phyloP scores from a whole-genome alignment of 352 stramenopile genomes.

The Stephanocyclus meneghinianus region DNA sequence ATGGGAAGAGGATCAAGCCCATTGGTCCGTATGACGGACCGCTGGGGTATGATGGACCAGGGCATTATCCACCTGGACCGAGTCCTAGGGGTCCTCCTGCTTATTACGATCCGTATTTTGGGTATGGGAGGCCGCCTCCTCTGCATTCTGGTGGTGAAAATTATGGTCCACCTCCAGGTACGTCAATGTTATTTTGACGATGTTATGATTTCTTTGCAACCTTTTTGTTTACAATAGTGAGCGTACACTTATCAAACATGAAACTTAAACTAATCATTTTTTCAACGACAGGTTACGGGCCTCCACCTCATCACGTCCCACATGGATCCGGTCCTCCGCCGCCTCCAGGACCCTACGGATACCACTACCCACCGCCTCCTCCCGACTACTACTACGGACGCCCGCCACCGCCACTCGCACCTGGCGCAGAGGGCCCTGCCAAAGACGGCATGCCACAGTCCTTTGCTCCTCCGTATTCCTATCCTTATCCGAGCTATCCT shows the following conservation, averaged over 20 bases:
- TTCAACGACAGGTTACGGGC: constrained; percentile 9
- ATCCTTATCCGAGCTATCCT: constrained; percentile 9
- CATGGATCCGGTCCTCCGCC: constrained; percentile 5
- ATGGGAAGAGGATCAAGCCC: constrained; percentile 3
- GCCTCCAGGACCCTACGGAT: constrained; percentile 10
- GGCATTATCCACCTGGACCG: background rate
- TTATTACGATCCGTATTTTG: constrained; percentile 29
- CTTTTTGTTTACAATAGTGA: background rate
- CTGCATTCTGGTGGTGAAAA: background rate
- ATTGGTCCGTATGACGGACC: background rate
- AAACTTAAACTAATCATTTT: background rate
- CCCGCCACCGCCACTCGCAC: background rate
- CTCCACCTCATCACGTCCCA: background rate
- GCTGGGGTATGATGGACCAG: constrained; percentile 5
- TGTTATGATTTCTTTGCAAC: background rate
- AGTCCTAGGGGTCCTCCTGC: constrained; percentile 3
- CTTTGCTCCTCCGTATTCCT: constrained; percentile 14
- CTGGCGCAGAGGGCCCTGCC: background rate
- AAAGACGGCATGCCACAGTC: background rate
- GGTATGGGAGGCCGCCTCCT: constrained; percentile 8
- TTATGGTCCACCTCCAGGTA: constrained; percentile 9
- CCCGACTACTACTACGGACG: constrained; percentile 26
- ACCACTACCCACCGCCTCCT: constrained; percentile 13
- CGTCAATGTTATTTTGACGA: background rate
- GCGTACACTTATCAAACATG: background rate